phyloP scores from a whole-genome alignment of 176 grass and related monocot species.

The Phoenix roebelenii region DNA sequence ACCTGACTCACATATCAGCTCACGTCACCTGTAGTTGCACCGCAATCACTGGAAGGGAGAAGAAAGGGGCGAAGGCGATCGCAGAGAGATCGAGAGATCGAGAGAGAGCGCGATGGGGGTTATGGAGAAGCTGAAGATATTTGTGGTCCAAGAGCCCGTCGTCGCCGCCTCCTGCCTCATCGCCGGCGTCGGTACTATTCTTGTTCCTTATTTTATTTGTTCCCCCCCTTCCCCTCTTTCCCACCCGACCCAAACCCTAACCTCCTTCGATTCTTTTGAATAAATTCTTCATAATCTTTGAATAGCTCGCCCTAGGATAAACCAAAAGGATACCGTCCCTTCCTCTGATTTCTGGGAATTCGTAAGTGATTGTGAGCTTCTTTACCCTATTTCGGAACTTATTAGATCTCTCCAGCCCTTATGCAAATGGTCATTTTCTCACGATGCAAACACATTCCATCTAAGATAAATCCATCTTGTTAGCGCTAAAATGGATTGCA shows the following conservation, averaged over 20 bases:
- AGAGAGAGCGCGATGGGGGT: constrained; percentile 37
- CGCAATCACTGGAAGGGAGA: no score
- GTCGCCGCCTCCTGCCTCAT: constrained; percentile 86
- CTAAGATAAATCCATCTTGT: no score
- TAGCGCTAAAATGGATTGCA: no score
- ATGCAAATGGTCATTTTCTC: no score
- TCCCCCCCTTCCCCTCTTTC: not conserved
- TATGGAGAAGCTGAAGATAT: constrained; percentile 78
- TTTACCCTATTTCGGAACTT: no score
- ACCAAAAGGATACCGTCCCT: no score
- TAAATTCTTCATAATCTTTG: not conserved
- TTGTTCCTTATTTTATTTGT: not conserved
- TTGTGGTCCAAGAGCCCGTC: constrained; percentile 72
- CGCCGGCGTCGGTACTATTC: constrained; percentile 57
- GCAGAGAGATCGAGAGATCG: not conserved
- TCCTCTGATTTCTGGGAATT: no score
- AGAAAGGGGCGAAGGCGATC: not conserved
- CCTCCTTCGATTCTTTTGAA: not conserved
- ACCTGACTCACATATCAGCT: no score
- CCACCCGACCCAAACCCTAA: constrained; percentile 20
- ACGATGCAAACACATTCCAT: no score
- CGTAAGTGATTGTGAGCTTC: no score
- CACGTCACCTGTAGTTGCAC: no score
- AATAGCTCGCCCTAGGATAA: not conserved
- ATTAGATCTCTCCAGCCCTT: no score